Conservation (phyloP, 1,139 yeast species). For the Scheffersomyces illinoinensis region DNA sequence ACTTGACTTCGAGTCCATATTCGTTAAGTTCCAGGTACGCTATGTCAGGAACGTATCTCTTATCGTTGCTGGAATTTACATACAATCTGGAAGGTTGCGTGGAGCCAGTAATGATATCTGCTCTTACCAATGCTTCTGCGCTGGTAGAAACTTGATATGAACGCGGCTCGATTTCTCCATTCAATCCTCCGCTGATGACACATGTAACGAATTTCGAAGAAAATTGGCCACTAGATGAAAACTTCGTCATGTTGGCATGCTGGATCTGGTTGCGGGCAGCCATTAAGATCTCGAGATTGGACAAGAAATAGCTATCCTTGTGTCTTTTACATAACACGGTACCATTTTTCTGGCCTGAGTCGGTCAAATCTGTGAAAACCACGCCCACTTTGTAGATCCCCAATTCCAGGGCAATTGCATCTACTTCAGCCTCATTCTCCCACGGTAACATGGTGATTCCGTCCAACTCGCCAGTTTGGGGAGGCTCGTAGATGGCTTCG, state of each 20-base stretch:
- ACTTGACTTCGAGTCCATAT: conserved; percentile 82
- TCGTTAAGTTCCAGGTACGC: conserved; percentile 84
- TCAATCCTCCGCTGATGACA: conserved; percentile 81
- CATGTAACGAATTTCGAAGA: conserved; percentile 94
- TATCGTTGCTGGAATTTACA: conserved; percentile 68
- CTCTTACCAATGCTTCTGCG: conserved; percentile 86
- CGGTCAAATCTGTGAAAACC: conserved; percentile 86
- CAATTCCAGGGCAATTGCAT: conserved; percentile 55
- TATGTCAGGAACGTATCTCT: conserved; percentile 91
- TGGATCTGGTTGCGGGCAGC: conserved; percentile 76
- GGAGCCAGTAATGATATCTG: conserved; percentile 83
- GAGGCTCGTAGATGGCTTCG: conserved; percentile 91
- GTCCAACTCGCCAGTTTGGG: conserved; percentile 84
- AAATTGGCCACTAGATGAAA: conserved; percentile 64
- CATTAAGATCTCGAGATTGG: conserved; percentile 83
- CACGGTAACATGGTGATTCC: conserved; percentile 71
- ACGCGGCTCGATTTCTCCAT: conserved; percentile 87
- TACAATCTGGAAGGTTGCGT: conserved; percentile 89
- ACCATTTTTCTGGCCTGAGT: conserved; percentile 85
- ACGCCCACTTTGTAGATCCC: conserved; percentile 79
- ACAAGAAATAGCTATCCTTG: conserved; percentile 83
- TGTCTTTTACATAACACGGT: conserved; percentile 91
- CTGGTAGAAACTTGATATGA: conserved; percentile 87
- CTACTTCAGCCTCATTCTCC: conserved; percentile 57
- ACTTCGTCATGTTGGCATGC: conserved; percentile 66